Evolutionary conservation across 345 rosid genomes (phyloP), one percentile per base, ranked within the genome.

Genomic region (Hirschfeldia incana): DNA sequence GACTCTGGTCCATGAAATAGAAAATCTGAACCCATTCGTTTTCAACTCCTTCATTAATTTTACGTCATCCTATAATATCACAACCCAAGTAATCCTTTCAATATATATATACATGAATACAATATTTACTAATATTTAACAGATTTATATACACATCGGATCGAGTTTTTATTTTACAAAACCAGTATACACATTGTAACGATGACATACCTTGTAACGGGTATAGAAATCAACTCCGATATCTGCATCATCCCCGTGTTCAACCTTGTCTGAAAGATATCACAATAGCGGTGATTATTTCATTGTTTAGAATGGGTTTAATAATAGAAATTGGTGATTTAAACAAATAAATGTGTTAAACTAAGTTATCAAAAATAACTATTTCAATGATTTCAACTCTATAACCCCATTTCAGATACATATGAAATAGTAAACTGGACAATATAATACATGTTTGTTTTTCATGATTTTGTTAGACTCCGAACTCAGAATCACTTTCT

Each of bases 21-120:
- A 80, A 65, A 80, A 80, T 80, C 80, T 75, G 76, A 80, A 80
- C 15, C 72, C 83, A 65, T 75, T 70, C 44, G 80, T 80, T 9
- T 65, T 80, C 65, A 80, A 70, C 0, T 75, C 73, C 76, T 75
- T 80, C 83, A 80, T 80, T 70, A 75, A 58, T 65, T 70, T 4
- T 57, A 80, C n/a, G 7, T 80, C 83, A 1, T 26, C 76, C 83
- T 80, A 34, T 53, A 15, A 34, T 12, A 29, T 60, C 8, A 74
- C 69, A 74, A 32, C 59, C 28, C 61, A 16, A 12, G 5, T 15
- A 73, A 32, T 13, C 9, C 1, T 65, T 17, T 66, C 46, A 65
- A 58, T 51, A 6, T 6, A 49, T 1, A 49, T 34, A 30, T 69
- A 21, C 4, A 27, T 27, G 4, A 61, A 60, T 29, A 32, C 44